phyloP scores from a whole-genome alignment of 208 protist genomes.

The Trypanosoma caninum region DNA sequence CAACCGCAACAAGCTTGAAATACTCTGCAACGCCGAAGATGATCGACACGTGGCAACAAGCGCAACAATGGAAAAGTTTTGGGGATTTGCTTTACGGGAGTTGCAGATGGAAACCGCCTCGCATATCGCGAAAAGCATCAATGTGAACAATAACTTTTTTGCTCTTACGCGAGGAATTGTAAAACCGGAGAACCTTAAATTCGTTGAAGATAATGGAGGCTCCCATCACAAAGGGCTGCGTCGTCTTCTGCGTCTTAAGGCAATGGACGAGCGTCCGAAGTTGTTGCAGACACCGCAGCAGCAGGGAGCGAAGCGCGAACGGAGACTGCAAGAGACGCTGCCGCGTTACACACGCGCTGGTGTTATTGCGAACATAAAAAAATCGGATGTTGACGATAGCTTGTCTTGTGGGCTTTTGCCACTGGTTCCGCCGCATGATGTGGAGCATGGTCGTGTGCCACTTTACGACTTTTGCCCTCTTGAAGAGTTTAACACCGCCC shows the following conservation, averaged over 20 bases:
- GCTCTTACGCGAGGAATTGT: constrained; percentile 61
- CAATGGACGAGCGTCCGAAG: constrained; percentile 33
- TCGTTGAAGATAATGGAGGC: constrained; percentile 30
- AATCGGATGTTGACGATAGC: background rate
- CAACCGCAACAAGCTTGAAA: constrained; percentile 33
- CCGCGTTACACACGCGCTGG: constrained; percentile 22
- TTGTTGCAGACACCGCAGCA: constrained; percentile 32
- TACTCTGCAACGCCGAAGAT: constrained; percentile 46
- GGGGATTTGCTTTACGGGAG: constrained; percentile 60
- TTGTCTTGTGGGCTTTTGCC: constrained; percentile 24
- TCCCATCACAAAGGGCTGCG: constrained; percentile 68
- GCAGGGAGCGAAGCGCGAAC: constrained; percentile 28
- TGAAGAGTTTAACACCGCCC: constrained; percentile 46
- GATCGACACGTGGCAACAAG: constrained; percentile 35
- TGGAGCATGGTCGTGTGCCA: constrained; percentile 55
- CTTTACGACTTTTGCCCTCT: constrained; percentile 53
- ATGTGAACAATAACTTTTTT: constrained; percentile 60
- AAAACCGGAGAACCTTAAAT: constrained; percentile 56
- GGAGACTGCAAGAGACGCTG: constrained; percentile 57
- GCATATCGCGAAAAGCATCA: constrained; percentile 56
- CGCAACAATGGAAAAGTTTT: constrained; percentile 39
- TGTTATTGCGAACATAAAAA: background rate
- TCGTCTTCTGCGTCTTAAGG: constrained; percentile 62
- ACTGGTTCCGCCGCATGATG: constrained; percentile 31
- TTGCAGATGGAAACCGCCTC: constrained; percentile 71